Percentiles rank a stretch among this genome's conserved stretches.
Evolutionary conservation across 208 protist species (phyloP).

Genomic region (Trypanosoma caninum): DNA sequence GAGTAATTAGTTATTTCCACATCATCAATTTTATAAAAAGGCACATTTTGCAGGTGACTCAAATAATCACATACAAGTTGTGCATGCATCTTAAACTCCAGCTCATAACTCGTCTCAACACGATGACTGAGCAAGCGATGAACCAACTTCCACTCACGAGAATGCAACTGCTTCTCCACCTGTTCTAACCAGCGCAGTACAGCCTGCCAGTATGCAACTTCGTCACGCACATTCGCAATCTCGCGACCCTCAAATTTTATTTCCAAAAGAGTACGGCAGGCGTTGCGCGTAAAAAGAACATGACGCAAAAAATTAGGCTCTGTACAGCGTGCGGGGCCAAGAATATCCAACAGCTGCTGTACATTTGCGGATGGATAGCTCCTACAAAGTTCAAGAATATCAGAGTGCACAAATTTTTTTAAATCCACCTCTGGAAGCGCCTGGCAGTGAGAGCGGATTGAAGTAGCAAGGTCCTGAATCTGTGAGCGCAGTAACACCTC

Average conservation of each 20-base stretch:
- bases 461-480: slow-evolving; percentile 72
- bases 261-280: slow-evolving; percentile 49
- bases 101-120: slow-evolving; percentile 66
- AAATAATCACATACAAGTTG: slow-evolving; percentile 67
- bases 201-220: slow-evolving; percentile 70
- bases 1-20: slow-evolving; percentile 20
- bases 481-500: slow-evolving; percentile 44
- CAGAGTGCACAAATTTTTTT: slow-evolving; percentile 62
- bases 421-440: slow-evolving; percentile 63
- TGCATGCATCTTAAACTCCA: slow-evolving; percentile 60
- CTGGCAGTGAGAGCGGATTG: slow-evolving; percentile 53
- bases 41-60: slow-evolving; percentile 52
- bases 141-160: slow-evolving; percentile 78
- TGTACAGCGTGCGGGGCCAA: slow-evolving; percentile 45
- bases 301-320: slow-evolving; percentile 61
- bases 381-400: slow-evolving; percentile 71
- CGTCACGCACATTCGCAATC: slow-evolving; percentile 34
- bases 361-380: slow-evolving; percentile 56
- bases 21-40: slow-evolving; percentile 39
- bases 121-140: slow-evolving; percentile 66
- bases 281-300: slow-evolving; percentile 59
- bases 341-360: slow-evolving; percentile 60
- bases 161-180: slow-evolving; percentile 60
- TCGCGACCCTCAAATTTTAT: slow-evolving; percentile 19
- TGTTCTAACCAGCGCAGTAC: slow-evolving; percentile 72